phyloP scores from a whole-genome alignment of 331 rosid genomes.

The Cydonia oblonga region DNA sequence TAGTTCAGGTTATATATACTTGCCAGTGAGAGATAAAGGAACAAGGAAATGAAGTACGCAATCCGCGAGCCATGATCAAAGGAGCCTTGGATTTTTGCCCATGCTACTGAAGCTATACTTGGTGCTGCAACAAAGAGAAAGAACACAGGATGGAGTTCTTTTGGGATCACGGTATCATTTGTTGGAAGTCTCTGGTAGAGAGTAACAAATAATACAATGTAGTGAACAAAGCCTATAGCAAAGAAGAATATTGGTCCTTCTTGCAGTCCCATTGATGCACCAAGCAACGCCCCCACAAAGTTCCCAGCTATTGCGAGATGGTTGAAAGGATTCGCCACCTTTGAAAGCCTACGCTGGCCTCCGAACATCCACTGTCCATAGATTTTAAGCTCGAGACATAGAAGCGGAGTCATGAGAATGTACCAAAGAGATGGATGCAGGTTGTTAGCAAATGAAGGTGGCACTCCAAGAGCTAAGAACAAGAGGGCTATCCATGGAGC shows the following conservation, averaged over 20 bases:
- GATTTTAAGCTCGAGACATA: conserved; percentile 73
- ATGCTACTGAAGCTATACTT: conserved; percentile 80
- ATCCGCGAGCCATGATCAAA: conserved; percentile 62
- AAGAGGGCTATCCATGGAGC: conserved; percentile 82
- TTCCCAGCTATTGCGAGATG: conserved; percentile 74
- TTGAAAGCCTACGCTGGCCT: conserved; percentile 82
- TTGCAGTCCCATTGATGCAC: conserved; percentile 76
- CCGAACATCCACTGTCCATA: conserved; percentile 99
- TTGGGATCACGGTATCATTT: conserved; percentile 61
- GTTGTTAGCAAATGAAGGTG: conserved; percentile 43
- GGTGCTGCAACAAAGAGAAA: conserved; percentile 93
- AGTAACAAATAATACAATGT: conserved; percentile 70
- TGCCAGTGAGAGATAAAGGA: conserved; percentile 81
- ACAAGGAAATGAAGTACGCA: conserved; percentile 62
- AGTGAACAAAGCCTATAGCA: conserved; percentile 75
- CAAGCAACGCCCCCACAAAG: conserved; percentile 80
- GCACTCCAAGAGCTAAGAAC: conserved; percentile 66
- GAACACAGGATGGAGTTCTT: conserved; percentile 90
- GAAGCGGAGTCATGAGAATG: conserved; percentile 58
- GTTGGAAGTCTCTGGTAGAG: conserved; percentile 89
- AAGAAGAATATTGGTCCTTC: conserved; percentile 94
- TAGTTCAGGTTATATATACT: conserved; percentile 7
- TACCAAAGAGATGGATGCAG: conserved; percentile 63
- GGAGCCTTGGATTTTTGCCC: conserved; percentile 74
- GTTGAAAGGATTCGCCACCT: conserved; percentile 80